Evolutionary conservation across 2,329 filamentous ascomycete species (phyloP), one percentile per base, ranked within the genome.

Genomic region (Epichloe bromicola): DNA sequence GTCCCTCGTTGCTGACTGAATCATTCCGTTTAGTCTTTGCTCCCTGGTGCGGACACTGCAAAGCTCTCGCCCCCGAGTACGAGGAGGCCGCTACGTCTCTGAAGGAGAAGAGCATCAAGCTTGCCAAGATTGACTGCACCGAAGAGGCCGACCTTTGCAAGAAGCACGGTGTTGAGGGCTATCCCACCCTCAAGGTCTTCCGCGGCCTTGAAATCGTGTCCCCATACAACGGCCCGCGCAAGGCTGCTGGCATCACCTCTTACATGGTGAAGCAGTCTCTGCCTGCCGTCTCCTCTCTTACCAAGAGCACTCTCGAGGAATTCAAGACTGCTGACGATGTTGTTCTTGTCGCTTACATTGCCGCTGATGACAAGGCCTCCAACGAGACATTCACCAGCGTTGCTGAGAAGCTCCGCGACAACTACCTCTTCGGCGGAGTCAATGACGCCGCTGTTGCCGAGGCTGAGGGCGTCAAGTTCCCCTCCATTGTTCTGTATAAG

Each of bases 241-340:
- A 97, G 78, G 84, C 90, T 58, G 82, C 80, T 70, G 78, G 76
- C 56, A 83, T 84, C 66, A 77, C 78, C 46, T 84, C 83, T 26
- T 97, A 95, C 78, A 98, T 98, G 93, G 85, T 88, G 69, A 98
- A 97, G 81, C 93, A 97, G 75, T 87, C 88, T 26, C 80, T 98
- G 54, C 93, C 93, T 50, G 86, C 93, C 57, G 90, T 98, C 57
- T 96, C 93, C 5, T 65, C 79, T 57, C 78, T 98, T 54, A 83
- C 79, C 61, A 82, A 85, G 69, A 87, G 91, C 58, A 88, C 83
- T 54, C 74, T 96, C 51, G 87, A 90, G 66, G 90, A 95, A 62
- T 95, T 98, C 83, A 97, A 97, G 84, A 91, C 85, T 54, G 82
- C 90, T 67, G 93, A 98, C 75, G 95, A 96, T 77, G 88, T 97